A percentile compares a stretch with the other conserved stretches of the same genome.
Conservation (phyloP, 163 green algal genomes). For the Chlamydomonas reinhardtii region DNA sequence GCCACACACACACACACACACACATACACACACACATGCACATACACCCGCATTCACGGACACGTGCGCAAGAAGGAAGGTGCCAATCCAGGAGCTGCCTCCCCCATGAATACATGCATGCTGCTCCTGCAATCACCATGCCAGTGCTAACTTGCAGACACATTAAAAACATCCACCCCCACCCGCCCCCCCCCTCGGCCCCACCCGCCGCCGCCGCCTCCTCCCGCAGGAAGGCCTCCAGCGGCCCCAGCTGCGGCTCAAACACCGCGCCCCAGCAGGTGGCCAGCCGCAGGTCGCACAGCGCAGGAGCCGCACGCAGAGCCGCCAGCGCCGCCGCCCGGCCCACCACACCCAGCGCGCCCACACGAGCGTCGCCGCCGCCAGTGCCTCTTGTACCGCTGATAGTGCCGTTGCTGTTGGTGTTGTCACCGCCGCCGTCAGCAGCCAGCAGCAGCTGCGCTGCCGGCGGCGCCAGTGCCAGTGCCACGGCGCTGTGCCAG, state of each 20-base stretch:
- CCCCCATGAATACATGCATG: too few relatives aligned
- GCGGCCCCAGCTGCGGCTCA: slow-evolving; percentile 39
- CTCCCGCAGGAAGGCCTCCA: slow-evolving; percentile 43
- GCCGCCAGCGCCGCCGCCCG: slow-evolving; percentile 11
- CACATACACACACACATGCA: neutral
- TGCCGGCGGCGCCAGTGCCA: neutral
- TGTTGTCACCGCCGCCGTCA: neutral
- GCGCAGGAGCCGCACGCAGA: slow-evolving; percentile 33
- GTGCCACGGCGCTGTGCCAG: slow-evolving; percentile 11
- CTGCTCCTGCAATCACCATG: too few relatives aligned
- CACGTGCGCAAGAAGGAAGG: too few relatives aligned
- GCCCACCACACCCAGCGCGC: slow-evolving; percentile 6
- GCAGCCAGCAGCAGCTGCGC: neutral
- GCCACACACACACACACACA: neutral
- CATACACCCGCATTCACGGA: too few relatives aligned
- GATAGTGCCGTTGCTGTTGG: too few relatives aligned
- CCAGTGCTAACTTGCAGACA: too few relatives aligned
- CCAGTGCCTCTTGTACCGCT: too few relatives aligned
- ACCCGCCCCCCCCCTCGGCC: neutral
- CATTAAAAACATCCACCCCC: neutral
- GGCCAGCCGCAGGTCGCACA: slow-evolving; percentile 39
- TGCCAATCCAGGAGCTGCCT: too few relatives aligned
- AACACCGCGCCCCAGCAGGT: slow-evolving; percentile 39
- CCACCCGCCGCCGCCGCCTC: slow-evolving; percentile 21
- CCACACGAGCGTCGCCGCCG: neutral